Conservation (phyloP, 2,329 filamentous ascomycete genomes). For the Trichoderma guizhouense region DNA sequence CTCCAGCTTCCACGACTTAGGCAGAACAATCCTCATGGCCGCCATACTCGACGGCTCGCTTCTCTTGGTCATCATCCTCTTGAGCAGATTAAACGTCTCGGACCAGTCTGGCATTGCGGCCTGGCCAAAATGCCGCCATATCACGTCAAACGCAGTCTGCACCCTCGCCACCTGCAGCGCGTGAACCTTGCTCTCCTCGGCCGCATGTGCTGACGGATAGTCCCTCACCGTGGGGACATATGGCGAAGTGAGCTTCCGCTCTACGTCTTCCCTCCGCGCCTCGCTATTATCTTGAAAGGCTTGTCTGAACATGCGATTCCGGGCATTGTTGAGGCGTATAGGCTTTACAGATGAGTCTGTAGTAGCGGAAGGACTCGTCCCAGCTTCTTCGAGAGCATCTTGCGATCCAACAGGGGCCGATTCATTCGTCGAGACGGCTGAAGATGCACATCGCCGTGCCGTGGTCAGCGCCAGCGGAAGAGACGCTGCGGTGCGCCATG, state of each 20-base stretch:
- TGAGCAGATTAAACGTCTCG: slow-evolving; percentile 37
- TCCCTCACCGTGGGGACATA: slow-evolving; percentile 28
- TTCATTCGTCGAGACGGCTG: background rate
- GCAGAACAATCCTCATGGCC: slow-evolving; percentile 37
- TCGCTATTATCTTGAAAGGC: slow-evolving; percentile 28
- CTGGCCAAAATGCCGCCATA: slow-evolving; percentile 30
- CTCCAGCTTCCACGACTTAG: slow-evolving; percentile 34
- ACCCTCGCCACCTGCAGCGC: slow-evolving; percentile 29
- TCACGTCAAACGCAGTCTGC: slow-evolving; percentile 37
- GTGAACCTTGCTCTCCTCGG: slow-evolving; percentile 23
- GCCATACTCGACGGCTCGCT: slow-evolving; percentile 33
- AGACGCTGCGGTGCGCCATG: slow-evolving; percentile 13
- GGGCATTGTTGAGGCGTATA: slow-evolving; percentile 20
- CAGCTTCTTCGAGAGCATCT: slow-evolving; percentile 17
- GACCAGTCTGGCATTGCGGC: slow-evolving; percentile 38
- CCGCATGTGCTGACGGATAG: slow-evolving; percentile 29
- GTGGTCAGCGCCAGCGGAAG: background rate
- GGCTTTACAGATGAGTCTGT: background rate
- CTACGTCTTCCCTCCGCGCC: slow-evolving; percentile 21
- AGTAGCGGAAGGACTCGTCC: background rate
- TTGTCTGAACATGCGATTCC: slow-evolving; percentile 30
- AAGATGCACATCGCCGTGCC: background rate
- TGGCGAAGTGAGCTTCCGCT: slow-evolving; percentile 25
- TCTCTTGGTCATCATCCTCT: slow-evolving; percentile 34
- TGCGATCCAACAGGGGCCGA: background rate